Evolutionary conservation across 148 eudicot species (phyloP).

Genomic region (Chenopodium formosanum): DNA sequence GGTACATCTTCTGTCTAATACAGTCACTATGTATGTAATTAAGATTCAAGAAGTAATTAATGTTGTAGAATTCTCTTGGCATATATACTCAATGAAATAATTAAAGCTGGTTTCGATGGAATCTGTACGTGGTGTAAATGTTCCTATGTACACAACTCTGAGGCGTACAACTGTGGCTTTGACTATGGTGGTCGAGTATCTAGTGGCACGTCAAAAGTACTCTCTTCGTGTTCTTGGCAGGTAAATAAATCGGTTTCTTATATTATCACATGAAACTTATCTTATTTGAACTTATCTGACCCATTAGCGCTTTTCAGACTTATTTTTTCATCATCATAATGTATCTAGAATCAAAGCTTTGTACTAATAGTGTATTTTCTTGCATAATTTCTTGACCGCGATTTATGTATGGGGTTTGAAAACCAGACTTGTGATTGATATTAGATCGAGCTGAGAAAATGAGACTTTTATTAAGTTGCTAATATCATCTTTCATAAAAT

Average conservation of each 20-base stretch:
- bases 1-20: constrained; percentile 36
- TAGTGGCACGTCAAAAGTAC: constrained; percentile 49
- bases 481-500: constrained; percentile 16
- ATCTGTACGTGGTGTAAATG: constrained; percentile 68
- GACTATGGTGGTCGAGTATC: constrained; percentile 68
- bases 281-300: neutral
- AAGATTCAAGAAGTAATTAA: neutral
- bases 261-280: too few relatives aligned
- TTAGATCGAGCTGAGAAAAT: neutral
- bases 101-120: constrained; percentile 72
- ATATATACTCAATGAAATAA: neutral
- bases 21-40: neutral
- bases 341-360: neutral
- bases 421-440: neutral
- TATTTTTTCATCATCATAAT: too few relatives aligned
- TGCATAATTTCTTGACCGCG: neutral
- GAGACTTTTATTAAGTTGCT: constrained; percentile 18
- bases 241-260: constrained; percentile 23
- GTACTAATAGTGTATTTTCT: too few relatives aligned
- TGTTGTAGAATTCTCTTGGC: constrained; percentile 9
- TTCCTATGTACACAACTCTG: constrained; percentile 83
- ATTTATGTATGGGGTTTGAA: neutral
- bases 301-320: neutral
- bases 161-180: constrained; percentile 71
- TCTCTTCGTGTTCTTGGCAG: constrained; percentile 46